These are phyloP conservation scores for Pleurostoma richardsiae DNA, from an alignment of 2,329 filamentous ascomycete species.

Conservation along the genomic window DNA sequence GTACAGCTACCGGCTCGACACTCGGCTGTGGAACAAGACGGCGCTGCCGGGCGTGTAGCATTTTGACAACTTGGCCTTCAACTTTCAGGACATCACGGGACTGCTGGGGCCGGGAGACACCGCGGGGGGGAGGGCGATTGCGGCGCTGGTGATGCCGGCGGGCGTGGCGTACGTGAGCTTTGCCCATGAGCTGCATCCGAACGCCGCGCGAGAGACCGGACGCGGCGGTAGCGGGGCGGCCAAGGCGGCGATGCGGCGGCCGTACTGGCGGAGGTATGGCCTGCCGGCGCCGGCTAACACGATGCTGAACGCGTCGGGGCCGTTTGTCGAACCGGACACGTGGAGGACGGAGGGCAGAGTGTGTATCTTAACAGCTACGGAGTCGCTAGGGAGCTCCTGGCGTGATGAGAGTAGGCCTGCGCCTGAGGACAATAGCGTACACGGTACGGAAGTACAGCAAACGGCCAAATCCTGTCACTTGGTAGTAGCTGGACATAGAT, in stretches of 20 bases:
- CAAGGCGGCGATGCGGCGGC: constrained; percentile 18
- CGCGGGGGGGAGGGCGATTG: constrained; percentile 32
- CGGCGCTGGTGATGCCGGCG: constrained; percentile 25
- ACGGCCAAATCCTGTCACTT: no score
- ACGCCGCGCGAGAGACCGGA: constrained; percentile 13
- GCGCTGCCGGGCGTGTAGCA: constrained; percentile 37
- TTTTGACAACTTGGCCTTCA: constrained; percentile 44
- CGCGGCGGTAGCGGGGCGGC: constrained; percentile 5
- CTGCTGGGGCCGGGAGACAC: constrained; percentile 31
- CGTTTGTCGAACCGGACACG: constrained; percentile 39
- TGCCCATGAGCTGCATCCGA: constrained; percentile 35
- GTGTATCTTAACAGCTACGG: constrained; percentile 30
- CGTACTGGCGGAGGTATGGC: constrained; percentile 34
- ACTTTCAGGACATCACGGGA: constrained; percentile 45
- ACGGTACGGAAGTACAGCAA: no score
- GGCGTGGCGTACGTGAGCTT: constrained; percentile 38
- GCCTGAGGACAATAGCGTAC: no score
- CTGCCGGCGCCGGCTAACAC: constrained; percentile 33
- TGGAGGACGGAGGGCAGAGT: constrained; percentile 40
- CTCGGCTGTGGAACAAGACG: constrained; percentile 33
- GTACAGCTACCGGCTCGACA: constrained; percentile 46
- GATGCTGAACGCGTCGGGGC: constrained; percentile 36
- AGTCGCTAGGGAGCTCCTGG: constrained; percentile 29
- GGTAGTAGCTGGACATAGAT: no score
- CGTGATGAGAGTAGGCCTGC: constrained; percentile 4